Evolutionary conservation across 768 basidiomycete genomes (phyloP), one percentile per base, ranked within the genome.

Genomic region (Antrodiella citrinella): DNA sequence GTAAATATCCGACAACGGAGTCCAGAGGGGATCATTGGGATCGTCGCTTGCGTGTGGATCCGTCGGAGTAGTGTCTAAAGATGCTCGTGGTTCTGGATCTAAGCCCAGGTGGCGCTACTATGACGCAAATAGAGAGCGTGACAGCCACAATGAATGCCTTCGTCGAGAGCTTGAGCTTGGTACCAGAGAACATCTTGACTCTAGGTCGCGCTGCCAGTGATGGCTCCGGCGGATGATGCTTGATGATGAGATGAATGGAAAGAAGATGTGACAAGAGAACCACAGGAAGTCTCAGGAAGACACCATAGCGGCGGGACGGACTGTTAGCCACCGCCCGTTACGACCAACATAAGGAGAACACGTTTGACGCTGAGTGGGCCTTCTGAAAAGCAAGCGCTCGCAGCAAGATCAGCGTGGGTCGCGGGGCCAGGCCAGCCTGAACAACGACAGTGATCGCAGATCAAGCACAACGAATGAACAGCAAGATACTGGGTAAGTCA

Each of bases 1-100:
- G 15, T 40, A 35, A 25, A 63, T 67, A 45, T 51, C 39, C 0
- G 55, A 47, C 5, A 13, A 4, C 15, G 23, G 9, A 23, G 20
- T 21, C 49, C 49, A 50, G 4, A 44, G 22, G 4, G 20, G 22
- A 3, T 4, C 12, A 39, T 50, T 50, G 49, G 43, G 49, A 35
- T 44, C 38, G 49, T 44, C n/a, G 43, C 42, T 44, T 9, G 49
- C 49, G n/a, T 21, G 21, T 5, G 49, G 21, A 3, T 24, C 49
- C 20, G 49, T 50, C 44, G 49, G 22, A 13, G 4, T 19, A 4
- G 48, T 4, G 9, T 12, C 4, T 45, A 20, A 13, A 18, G 41
- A 20, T 48, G 26, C 11, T 48, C 35, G 35, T 15, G 21, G 21
- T 38, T 22, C 26, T 30, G 20, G 26, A 49, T 18, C 24, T 56